Percentiles rank a stretch among this genome's conserved stretches.
phyloP scores from a whole-genome alignment of 768 basidiomycete genomes.

The Hemileccinum impolitum region DNA sequence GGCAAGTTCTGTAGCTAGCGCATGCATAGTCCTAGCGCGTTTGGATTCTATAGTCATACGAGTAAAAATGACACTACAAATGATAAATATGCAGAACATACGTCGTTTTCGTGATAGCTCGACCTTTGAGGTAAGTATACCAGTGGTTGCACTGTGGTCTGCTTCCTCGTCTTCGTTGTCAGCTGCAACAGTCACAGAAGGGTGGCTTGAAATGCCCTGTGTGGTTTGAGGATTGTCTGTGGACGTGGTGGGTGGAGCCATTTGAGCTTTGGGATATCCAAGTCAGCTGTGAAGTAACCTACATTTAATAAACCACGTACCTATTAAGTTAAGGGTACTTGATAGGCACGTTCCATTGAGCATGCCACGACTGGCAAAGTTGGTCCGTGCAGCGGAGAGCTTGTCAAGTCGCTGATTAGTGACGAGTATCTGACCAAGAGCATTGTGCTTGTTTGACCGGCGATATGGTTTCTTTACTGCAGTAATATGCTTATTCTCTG shows the following conservation, averaged over 20 bases:
- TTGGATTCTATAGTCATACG: background rate
- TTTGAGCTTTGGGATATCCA: background rate
- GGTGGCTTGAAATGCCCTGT: too few species aligned
- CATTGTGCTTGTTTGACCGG: conserved; percentile 20
- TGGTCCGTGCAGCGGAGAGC: conserved; percentile 11
- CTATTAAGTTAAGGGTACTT: background rate
- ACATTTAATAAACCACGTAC: background rate
- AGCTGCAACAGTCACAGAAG: background rate
- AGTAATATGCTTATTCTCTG: conserved; percentile 34
- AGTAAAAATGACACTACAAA: background rate
- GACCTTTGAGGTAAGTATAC: background rate
- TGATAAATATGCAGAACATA: background rate
- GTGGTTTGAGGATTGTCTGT: background rate
- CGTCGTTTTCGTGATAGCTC: background rate
- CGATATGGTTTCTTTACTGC: conserved; percentile 36
- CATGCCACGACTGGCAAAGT: conserved; percentile 25
- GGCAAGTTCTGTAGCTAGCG: background rate
- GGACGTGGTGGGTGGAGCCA: background rate
- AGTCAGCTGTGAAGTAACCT: background rate
- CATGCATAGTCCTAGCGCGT: background rate
- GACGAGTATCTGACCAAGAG: conserved; percentile 32
- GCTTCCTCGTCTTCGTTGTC: background rate
- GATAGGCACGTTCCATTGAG: conserved; percentile 10
- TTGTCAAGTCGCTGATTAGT: conserved; percentile 31
- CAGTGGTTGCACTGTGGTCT: background rate